phyloP scores from a whole-genome alignment of 2,329 filamentous ascomycete species.

The Piedraia hortae region DNA sequence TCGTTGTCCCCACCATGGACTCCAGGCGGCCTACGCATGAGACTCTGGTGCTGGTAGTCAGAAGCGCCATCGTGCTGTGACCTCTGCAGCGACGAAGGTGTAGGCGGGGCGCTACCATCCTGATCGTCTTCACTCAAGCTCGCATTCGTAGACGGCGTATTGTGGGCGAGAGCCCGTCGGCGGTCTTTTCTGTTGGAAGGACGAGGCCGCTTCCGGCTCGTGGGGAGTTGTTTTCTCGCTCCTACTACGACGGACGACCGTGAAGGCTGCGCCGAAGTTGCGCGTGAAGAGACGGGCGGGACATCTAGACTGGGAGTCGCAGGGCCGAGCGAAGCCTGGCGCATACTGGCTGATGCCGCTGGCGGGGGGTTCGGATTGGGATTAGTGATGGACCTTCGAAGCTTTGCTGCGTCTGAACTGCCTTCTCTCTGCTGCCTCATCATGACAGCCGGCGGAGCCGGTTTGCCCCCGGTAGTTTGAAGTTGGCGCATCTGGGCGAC shows the following conservation, averaged over 20 bases:
- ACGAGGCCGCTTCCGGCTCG: constrained; percentile 11
- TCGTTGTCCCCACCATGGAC: constrained; percentile 4
- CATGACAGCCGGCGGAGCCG: constrained; percentile 5
- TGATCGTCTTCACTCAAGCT: constrained; percentile 8
- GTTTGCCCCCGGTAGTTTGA: constrained; percentile 7
- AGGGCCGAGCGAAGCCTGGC: constrained; percentile 32
- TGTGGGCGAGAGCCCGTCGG: constrained; percentile 11
- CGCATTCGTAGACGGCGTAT: constrained; percentile 11
- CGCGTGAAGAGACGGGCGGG: constrained; percentile 21
- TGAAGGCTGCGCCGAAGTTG: constrained; percentile 29
- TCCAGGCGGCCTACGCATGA: too few species aligned
- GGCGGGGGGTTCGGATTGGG: constrained; percentile 25
- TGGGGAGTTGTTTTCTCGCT: constrained; percentile 20
- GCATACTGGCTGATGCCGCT: constrained; percentile 25
- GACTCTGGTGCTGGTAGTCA: too few species aligned
- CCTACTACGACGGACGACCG: constrained; percentile 6
- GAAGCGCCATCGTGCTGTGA: constrained; percentile 8
- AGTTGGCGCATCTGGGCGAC: constrained; percentile 20
- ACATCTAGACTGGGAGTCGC: constrained; percentile 35
- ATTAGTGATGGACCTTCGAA: constrained; percentile 29
- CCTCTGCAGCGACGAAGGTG: constrained; percentile 9
- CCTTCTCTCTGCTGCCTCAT: constrained; percentile 12
- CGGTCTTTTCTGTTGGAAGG: constrained; percentile 9
- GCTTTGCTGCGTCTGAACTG: constrained; percentile 24
- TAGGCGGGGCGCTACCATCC: constrained; percentile 8